Evolutionary conservation across 2,329 filamentous ascomycete species (phyloP).

Genomic region (Xylogone sp.): DNA sequence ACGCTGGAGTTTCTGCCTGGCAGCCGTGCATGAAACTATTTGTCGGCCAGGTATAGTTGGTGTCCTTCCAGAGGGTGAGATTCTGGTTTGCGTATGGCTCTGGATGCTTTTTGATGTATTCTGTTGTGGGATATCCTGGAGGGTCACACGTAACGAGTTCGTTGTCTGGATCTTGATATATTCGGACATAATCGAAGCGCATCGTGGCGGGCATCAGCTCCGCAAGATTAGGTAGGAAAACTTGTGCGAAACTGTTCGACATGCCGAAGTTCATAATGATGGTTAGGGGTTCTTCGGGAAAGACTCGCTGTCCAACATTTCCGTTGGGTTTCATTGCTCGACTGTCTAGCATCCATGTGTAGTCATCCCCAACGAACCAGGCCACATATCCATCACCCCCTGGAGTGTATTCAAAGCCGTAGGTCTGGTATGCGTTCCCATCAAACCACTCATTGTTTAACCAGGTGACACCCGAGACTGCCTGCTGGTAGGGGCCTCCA

Average conservation of each 20-base stretch:
- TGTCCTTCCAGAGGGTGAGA: constrained; percentile 50
- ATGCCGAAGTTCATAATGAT: constrained; percentile 69
- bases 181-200: constrained; percentile 66
- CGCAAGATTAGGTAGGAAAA: constrained; percentile 54
- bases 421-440: constrained; percentile 58
- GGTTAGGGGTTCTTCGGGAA: constrained; percentile 65
- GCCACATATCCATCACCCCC: constrained; percentile 54
- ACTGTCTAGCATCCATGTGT: constrained; percentile 60
- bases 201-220: constrained; percentile 59
- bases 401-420: constrained; percentile 60
- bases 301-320: constrained; percentile 61
- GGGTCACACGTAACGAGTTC: constrained; percentile 65
- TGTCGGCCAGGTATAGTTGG: constrained; percentile 55
- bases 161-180: constrained; percentile 61
- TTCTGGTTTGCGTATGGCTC: constrained; percentile 60
- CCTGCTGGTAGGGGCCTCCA: constrained; percentile 60
- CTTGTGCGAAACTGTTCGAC: constrained; percentile 59
- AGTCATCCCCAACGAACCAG: constrained; percentile 65
- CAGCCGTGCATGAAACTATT: constrained; percentile 60
- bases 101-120: constrained; percentile 60
- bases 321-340: constrained; percentile 62
- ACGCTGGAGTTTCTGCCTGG: too few relatives aligned
- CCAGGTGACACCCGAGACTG: constrained; percentile 56
- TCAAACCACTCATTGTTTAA: constrained; percentile 66
- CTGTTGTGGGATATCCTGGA: constrained; percentile 60